Evolutionary conservation across 2,329 filamentous ascomycete species (phyloP), one percentile per base, ranked within the genome.

Genomic region (Periconia macrospinosa): DNA sequence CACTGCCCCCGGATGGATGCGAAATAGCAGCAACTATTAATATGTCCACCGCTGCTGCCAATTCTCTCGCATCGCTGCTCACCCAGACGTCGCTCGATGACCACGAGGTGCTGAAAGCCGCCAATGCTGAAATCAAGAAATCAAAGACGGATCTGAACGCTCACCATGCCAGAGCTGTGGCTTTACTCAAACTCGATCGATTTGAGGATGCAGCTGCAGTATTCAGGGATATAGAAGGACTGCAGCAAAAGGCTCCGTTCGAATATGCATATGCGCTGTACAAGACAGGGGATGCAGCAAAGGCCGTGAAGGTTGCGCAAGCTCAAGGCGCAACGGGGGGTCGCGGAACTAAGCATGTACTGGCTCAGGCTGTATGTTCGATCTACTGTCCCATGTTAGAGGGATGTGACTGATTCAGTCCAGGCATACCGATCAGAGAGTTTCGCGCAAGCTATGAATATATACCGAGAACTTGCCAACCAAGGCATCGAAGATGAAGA

Each of bases 191-290:
- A 71, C 84, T 94, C 62, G 91, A 94, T 74, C 88, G 90, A 54
- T 94, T 88, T 72, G 84, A 89, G 53, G 90, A 94, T 72, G 89
- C 89, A 44, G 78, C 91, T 45, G 84, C 85, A 54, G 82, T 85
- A 51, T 82, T 93, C 54, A 83, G 86, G 55, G 83, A 86, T 35
- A 85, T 80, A 17, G 78, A 83, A 53, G 78, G 76, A 58, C 75
- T 92, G 53, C 83, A 86, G 68, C 77, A 82, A 40, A 75, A 76
- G 53, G 90, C 87, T 60, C 67, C 76, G 15, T 79, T 92, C 42
- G 90, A 92, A 72, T 87, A 87, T 69, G 84, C 88, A 2, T 95
- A 95, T 76, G 87, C 89, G n/a, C 81, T 92, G 18, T 95, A 94
- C 77, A 94, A 92, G 77, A 83, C 84, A 0, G 89, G 89, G 20